Evolutionary conservation across 2,329 filamentous ascomycete genomes (phyloP).

Genomic region (Fusarium tuaranense): DNA sequence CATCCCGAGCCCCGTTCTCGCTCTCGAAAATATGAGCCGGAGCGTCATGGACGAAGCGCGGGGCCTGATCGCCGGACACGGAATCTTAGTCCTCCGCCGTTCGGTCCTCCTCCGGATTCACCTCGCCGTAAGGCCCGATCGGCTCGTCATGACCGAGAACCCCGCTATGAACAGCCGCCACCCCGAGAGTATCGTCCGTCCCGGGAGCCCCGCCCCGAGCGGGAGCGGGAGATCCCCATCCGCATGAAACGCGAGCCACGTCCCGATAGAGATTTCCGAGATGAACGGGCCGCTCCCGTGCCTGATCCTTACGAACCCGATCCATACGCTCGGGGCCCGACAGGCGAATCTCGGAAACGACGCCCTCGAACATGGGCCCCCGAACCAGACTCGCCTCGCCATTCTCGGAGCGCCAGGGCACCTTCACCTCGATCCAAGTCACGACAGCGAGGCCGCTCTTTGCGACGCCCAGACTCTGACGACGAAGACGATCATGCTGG

Average conservation of each 20-base stretch:
- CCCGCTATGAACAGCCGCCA: not conserved
- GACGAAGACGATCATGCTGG: conserved; percentile 35
- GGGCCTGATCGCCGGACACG: conserved; percentile 30
- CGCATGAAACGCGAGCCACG: conserved; percentile 21
- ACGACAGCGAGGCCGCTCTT: conserved; percentile 25
- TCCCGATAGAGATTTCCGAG: conserved; percentile 23
- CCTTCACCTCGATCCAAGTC: conserved; percentile 27
- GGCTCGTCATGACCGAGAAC: conserved; percentile 5
- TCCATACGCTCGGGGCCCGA: conserved; percentile 10
- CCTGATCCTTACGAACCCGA: conserved; percentile 23
- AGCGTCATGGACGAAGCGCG: conserved; percentile 39
- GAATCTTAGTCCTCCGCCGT: conserved; percentile 30
- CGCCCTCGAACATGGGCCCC: conserved; percentile 5
- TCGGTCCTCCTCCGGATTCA: conserved; percentile 34
- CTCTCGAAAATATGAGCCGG: conserved; percentile 24
- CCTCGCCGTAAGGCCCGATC: conserved; percentile 35
- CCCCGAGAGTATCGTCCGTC: not conserved
- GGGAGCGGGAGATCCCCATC: conserved; percentile 20
- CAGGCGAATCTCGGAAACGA: conserved; percentile 16
- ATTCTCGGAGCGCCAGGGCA: conserved; percentile 27
- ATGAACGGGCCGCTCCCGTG: conserved; percentile 12
- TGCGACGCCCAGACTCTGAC: conserved; percentile 25
- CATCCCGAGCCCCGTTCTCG: conserved; percentile 13
- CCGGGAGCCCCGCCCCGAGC: conserved; percentile 21
- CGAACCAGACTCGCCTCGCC: conserved; percentile 31